Conservation (phyloP, 192 early-diverging fungal genomes). For the Chytriomyces hyalinus region DNA sequence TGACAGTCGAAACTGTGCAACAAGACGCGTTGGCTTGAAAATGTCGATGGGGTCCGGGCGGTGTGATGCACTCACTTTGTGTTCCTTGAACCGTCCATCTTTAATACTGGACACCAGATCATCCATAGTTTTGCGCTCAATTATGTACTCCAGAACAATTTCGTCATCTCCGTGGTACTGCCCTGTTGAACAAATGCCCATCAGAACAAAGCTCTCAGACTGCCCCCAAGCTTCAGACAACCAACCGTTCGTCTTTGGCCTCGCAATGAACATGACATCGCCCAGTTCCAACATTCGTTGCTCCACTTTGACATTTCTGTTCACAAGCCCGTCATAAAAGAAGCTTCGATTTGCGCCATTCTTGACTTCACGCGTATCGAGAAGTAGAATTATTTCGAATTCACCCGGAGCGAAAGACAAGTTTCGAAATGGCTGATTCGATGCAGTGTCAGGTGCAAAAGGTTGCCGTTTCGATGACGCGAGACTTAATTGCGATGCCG, state of each 20-base stretch:
- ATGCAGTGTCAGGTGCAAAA: too few species aligned
- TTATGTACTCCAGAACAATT: slow-evolving; percentile 80
- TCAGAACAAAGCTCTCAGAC: slow-evolving; percentile 5
- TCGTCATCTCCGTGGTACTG: slow-evolving; percentile 53
- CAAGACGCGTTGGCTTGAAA: background rate
- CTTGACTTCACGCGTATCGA: slow-evolving; percentile 87
- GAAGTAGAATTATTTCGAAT: slow-evolving; percentile 73
- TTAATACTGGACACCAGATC: slow-evolving; percentile 91
- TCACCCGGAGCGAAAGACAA: slow-evolving; percentile 27
- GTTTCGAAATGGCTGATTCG: background rate
- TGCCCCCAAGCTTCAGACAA: background rate
- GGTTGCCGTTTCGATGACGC: too few species aligned
- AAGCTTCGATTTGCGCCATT: slow-evolving; percentile 68
- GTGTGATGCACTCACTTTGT: slow-evolving; percentile 67
- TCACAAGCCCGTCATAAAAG: slow-evolving; percentile 69
- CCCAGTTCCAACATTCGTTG: slow-evolving; percentile 78
- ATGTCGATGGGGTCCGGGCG: background rate
- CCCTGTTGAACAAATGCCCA: background rate
- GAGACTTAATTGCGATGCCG: too few species aligned
- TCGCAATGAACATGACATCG: slow-evolving; percentile 90
- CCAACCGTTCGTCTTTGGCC: slow-evolving; percentile 7
- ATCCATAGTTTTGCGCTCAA: slow-evolving; percentile 94
- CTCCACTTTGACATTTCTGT: slow-evolving; percentile 59
- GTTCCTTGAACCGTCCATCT: slow-evolving; percentile 91
- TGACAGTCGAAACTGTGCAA: slow-evolving; percentile 68